Conservation (phyloP, 2,329 filamentous ascomycete species). For the Gnomoniopsis smithogilvyi region DNA sequence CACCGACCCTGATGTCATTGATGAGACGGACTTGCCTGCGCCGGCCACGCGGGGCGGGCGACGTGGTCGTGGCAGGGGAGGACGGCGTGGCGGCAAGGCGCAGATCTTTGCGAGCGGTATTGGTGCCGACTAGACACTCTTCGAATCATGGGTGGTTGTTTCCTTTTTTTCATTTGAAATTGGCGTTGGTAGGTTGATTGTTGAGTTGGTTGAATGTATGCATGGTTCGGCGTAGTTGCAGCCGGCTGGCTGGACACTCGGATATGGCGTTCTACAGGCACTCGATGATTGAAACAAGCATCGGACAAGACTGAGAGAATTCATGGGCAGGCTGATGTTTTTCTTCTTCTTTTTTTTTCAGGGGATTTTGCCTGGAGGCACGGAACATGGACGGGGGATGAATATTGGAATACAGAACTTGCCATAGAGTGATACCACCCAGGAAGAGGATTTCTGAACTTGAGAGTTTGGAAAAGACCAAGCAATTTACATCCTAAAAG, state of each 20-base stretch:
- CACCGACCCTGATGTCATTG: slow-evolving; percentile 20
- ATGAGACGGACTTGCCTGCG: slow-evolving; percentile 20
- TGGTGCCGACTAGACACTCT: slow-evolving; percentile 12
- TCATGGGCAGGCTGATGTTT: too few relatives aligned
- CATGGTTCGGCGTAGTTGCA: background rate
- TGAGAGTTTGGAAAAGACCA: too few relatives aligned
- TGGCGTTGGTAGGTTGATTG: background rate
- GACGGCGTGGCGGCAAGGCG: slow-evolving; percentile 7
- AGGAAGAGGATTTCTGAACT: too few relatives aligned
- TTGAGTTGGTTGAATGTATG: background rate
- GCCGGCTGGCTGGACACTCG: background rate
- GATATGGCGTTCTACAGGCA: background rate
- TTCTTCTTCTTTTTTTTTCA: too few relatives aligned
- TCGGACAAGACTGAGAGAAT: background rate
- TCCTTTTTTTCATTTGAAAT: background rate
- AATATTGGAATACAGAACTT: too few relatives aligned
- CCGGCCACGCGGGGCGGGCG: slow-evolving; percentile 6
- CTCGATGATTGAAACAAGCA: background rate
- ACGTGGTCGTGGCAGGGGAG: slow-evolving; percentile 13
- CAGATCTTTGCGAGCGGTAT: slow-evolving; percentile 19
- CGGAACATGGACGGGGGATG: too few relatives aligned
- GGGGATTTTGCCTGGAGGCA: too few relatives aligned
- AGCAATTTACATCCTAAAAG: too few relatives aligned
- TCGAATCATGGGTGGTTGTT: background rate
- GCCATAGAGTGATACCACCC: too few relatives aligned